These are phyloP conservation scores for Solanum okadae DNA, from an alignment of 257 asterid species.

Conservation along the genomic window DNA sequence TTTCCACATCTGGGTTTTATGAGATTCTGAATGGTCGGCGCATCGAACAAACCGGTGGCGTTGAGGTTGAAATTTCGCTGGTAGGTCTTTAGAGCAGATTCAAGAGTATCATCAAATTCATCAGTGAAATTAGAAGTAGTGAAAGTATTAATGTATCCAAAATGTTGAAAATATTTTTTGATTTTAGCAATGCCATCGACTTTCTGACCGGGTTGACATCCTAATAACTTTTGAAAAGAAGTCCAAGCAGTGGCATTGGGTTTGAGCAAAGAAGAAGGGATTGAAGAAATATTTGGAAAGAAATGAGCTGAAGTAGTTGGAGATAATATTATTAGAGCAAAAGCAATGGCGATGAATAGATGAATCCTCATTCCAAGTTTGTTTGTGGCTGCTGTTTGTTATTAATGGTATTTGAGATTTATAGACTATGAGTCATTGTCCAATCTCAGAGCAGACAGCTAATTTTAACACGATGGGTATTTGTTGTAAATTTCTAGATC, in stretches of 20 bases:
- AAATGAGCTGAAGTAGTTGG: slow-evolving; percentile 41
- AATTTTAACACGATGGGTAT: neutral
- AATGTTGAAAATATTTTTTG: slow-evolving; percentile 52
- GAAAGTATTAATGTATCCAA: slow-evolving; percentile 46
- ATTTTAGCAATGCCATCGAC: slow-evolving; percentile 34
- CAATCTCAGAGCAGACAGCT: neutral
- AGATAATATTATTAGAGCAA: neutral
- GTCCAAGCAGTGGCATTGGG: slow-evolving; percentile 49
- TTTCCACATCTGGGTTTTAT: slow-evolving; percentile 69
- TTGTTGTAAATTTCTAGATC: neutral
- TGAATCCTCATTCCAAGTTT: neutral
- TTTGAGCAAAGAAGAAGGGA: slow-evolving; percentile 37
- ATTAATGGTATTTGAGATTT: neutral
- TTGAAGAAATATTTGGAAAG: slow-evolving; percentile 52
- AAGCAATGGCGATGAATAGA: neutral
- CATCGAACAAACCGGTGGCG: slow-evolving; percentile 54
- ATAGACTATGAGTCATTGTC: neutral
- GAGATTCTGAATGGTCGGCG: slow-evolving; percentile 29
- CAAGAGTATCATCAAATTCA: slow-evolving; percentile 50
- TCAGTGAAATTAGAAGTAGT: slow-evolving; percentile 32
- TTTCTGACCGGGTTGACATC: slow-evolving; percentile 50
- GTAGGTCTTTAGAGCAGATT: slow-evolving; percentile 47
- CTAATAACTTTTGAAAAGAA: slow-evolving; percentile 29
- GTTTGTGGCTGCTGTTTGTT: neutral
- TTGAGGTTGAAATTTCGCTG: slow-evolving; percentile 70